Conservation (phyloP, 768 basidiomycete genomes). For the Hygrophorus russula region DNA sequence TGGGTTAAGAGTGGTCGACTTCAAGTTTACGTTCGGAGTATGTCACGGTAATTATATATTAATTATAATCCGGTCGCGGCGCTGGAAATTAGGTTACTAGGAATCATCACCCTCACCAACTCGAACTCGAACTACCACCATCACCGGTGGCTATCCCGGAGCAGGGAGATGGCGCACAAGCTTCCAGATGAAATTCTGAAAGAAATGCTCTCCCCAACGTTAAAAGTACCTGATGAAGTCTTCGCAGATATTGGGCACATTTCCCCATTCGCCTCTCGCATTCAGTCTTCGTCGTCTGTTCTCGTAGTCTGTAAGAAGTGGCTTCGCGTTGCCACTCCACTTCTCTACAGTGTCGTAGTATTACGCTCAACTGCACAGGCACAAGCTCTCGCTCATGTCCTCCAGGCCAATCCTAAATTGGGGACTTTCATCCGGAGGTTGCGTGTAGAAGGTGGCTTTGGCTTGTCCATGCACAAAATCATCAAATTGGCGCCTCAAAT, state of each 20-base stretch:
- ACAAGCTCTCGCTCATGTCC: constrained; percentile 11
- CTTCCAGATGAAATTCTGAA: constrained; percentile 7
- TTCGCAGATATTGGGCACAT: background rate
- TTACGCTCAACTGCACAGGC: constrained; percentile 17
- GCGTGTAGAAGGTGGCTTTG: constrained; percentile 14
- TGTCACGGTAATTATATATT: too few relatives aligned
- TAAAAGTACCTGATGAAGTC: constrained; percentile 1
- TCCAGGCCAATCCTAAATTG: constrained; percentile 8
- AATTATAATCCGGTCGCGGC: too few relatives aligned
- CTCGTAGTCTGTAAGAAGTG: constrained; percentile 17
- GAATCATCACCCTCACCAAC: too few relatives aligned
- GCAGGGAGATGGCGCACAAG: constrained; percentile 4
- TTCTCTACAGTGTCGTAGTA: constrained; percentile 17
- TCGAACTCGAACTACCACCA: background rate
- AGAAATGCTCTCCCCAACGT: background rate
- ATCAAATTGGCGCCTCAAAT: constrained; percentile 4
- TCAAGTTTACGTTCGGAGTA: too few relatives aligned
- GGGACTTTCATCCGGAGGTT: constrained; percentile 14
- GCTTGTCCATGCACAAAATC: constrained; percentile 6
- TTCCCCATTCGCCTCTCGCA: constrained; percentile 5
- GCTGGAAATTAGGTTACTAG: too few relatives aligned
- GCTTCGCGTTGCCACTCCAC: constrained; percentile 17
- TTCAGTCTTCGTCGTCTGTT: constrained; percentile 9
- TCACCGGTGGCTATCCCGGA: background rate
- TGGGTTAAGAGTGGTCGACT: too few relatives aligned